Evolutionary conservation across 768 basidiomycete genomes (phyloP).

Genomic region (Butyriboletus loyo): DNA sequence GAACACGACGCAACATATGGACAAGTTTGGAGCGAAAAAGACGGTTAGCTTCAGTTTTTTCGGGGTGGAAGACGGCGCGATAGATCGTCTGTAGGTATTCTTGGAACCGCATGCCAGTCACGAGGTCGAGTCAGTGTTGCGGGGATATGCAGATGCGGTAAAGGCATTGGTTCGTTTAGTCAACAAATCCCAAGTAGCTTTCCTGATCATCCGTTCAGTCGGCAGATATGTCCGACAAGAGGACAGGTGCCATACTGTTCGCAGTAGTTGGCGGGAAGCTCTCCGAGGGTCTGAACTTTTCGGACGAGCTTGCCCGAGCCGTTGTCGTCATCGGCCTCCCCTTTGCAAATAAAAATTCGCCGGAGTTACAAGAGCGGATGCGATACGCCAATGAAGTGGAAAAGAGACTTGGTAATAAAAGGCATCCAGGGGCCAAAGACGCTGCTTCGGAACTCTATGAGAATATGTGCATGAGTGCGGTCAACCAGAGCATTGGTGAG

Average conservation of each 20-base stretch:
- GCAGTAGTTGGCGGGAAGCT: conserved; percentile 97
- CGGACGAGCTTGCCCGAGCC: conserved; percentile 78
- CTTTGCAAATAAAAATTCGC: conserved; percentile 88
- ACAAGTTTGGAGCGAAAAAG: conserved; percentile 68
- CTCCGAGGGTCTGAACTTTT: conserved; percentile 85
- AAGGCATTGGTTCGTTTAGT: conserved; percentile 18
- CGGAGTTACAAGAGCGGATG: conserved; percentile 90
- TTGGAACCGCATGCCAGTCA: conserved; percentile 76
- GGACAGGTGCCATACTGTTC: conserved; percentile 75
- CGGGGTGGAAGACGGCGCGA: neutral
- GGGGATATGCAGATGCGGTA: conserved; percentile 64
- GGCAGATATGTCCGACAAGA: conserved; percentile 23
- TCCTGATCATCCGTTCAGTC: conserved; percentile 20
- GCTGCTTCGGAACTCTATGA: conserved; percentile 84
- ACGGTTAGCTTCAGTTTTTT: conserved; percentile 43
- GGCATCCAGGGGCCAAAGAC: conserved; percentile 46
- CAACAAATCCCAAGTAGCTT: neutral
- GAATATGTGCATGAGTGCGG: conserved; percentile 89
- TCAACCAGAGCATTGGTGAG: conserved; percentile 96
- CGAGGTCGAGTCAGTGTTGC: conserved; percentile 71
- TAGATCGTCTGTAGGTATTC: conserved; percentile 57
- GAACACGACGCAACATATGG: conserved; percentile 57
- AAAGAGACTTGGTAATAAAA: conserved; percentile 37
- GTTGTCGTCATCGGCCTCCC: conserved; percentile 89
- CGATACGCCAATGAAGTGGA: conserved; percentile 73